phyloP scores from a whole-genome alignment of 2,329 filamentous ascomycete species.

The Talaromyces sp. region DNA sequence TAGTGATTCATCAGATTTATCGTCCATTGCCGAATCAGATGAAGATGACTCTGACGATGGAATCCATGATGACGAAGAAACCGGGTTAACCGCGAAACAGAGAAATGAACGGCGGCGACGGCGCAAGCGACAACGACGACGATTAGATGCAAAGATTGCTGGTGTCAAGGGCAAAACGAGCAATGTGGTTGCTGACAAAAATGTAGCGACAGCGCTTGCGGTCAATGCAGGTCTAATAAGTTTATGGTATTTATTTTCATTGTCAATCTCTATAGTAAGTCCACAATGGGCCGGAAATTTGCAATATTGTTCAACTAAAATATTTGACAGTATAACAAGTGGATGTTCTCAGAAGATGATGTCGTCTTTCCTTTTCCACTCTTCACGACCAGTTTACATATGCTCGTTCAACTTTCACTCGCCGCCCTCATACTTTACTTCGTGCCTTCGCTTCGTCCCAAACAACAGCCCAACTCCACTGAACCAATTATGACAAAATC shows the following conservation, averaged over 20 bases:
- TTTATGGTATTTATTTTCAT: slow-evolving; percentile 87
- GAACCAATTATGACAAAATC: slow-evolving; percentile 70
- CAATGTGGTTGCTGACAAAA: slow-evolving; percentile 69
- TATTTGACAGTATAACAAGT: slow-evolving; percentile 82
- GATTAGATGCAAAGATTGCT: slow-evolving; percentile 66
- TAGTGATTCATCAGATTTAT: slow-evolving; percentile 39
- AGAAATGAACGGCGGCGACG: slow-evolving; percentile 61
- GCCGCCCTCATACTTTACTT: slow-evolving; percentile 74
- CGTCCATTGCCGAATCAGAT: slow-evolving; percentile 46
- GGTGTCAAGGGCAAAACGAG: slow-evolving; percentile 59
- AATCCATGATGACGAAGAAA: slow-evolving; percentile 81
- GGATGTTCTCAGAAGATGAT: slow-evolving; percentile 89
- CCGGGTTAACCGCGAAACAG: slow-evolving; percentile 73
- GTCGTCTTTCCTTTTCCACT: slow-evolving; percentile 91
- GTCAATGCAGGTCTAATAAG: slow-evolving; percentile 78
- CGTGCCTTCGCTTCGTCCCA: slow-evolving; percentile 76
- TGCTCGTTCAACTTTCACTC: slow-evolving; percentile 87
- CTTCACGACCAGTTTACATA: slow-evolving; percentile 92
- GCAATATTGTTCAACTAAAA: slow-evolving; percentile 1
- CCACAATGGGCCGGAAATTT: background rate
- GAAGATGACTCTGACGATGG: slow-evolving; percentile 66
- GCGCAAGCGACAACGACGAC: slow-evolving; percentile 63
- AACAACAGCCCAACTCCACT: slow-evolving; percentile 43
- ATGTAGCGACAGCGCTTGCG: slow-evolving; percentile 63
- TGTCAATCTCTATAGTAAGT: slow-evolving; percentile 85